These are phyloP conservation scores for Boletus sp. DNA, from an alignment of 1,284 basidiomycete genomes.

Conservation along the genomic window DNA sequence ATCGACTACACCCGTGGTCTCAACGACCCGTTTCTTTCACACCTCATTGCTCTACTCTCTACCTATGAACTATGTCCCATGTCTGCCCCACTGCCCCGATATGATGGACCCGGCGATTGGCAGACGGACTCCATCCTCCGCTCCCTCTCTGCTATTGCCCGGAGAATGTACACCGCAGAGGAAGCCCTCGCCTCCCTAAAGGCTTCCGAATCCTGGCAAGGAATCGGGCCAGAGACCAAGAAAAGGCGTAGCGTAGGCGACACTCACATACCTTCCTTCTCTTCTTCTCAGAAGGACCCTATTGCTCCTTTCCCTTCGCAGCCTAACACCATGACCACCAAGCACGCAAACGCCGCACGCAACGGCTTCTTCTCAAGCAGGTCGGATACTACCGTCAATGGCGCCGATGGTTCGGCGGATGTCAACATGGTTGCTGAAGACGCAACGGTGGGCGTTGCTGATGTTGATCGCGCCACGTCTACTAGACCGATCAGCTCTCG, in stretches of 20 bases:
- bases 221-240: slow-evolving; percentile 42
- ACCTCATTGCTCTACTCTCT: slow-evolving; percentile 50
- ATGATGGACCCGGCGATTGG: slow-evolving; percentile 62
- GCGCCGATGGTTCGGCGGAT: slow-evolving; percentile 18
- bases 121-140: slow-evolving; percentile 60
- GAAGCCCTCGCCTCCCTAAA: slow-evolving; percentile 40
- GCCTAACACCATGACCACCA: slow-evolving; percentile 25
- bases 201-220: slow-evolving; percentile 36
- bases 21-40: slow-evolving; percentile 42
- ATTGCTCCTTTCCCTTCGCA: slow-evolving; percentile 20
- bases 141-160: slow-evolving; percentile 50
- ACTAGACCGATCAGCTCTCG: slow-evolving; percentile 29
- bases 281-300: slow-evolving; percentile 28
- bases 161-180: slow-evolving; percentile 62
- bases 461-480: slow-evolving; percentile 22
- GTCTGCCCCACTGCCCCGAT: slow-evolving; percentile 53
- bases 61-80: slow-evolving; percentile 49
- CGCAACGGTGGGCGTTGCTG: slow-evolving; percentile 30
- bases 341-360: slow-evolving; percentile 16
- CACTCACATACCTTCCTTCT: slow-evolving; percentile 30
- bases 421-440: slow-evolving; percentile 31
- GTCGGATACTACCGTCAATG: slow-evolving; percentile 15
- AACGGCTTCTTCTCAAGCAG: slow-evolving; percentile 25
- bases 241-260: slow-evolving; percentile 49
- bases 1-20: slow-evolving; percentile 18